Evolutionary conservation across 257 asterid species (phyloP).

Genomic region (Coffea canephora): DNA sequence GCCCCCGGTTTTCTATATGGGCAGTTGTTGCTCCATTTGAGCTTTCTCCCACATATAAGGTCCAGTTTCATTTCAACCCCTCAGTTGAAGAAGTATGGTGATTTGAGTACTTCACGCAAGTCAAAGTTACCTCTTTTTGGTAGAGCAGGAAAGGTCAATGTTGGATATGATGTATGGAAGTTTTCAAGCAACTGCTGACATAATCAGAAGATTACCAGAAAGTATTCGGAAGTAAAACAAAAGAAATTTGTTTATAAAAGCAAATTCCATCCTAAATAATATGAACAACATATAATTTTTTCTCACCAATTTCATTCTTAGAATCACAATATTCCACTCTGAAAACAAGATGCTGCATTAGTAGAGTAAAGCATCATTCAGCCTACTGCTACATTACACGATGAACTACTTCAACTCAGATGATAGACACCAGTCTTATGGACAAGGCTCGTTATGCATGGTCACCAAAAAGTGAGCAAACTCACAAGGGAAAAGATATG

Average conservation of each 20-base stretch:
- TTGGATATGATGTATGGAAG: slow-evolving; percentile 70
- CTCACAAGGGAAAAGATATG: not conserved
- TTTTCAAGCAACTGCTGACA: slow-evolving; percentile 63
- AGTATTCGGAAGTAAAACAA: not conserved
- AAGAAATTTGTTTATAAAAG: not conserved
- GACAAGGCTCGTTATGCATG: not conserved
- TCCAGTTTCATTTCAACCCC: not conserved
- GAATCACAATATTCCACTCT: not conserved
- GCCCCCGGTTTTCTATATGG: not conserved
- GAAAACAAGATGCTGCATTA: not conserved
- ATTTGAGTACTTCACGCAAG: slow-evolving; percentile 56
- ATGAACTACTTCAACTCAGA: not conserved
- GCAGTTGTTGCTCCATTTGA: not conserved
- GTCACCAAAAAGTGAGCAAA: not conserved
- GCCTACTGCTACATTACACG: not conserved
- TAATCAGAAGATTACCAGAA: not conserved
- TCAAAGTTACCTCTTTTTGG: slow-evolving; percentile 75
- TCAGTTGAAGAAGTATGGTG: slow-evolving; percentile 92
- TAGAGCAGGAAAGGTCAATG: slow-evolving; percentile 63
- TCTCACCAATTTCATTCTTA: not conserved
- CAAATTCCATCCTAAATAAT: not conserved
- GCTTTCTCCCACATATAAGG: not conserved
- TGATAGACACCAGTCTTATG: not conserved
- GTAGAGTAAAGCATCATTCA: not conserved
- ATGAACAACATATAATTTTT: not conserved